A percentile compares a stretch with the other conserved stretches of the same genome.
Conservation (phyloP, 352 stramenopile genomes). For the Pythium scleroteichum region DNA sequence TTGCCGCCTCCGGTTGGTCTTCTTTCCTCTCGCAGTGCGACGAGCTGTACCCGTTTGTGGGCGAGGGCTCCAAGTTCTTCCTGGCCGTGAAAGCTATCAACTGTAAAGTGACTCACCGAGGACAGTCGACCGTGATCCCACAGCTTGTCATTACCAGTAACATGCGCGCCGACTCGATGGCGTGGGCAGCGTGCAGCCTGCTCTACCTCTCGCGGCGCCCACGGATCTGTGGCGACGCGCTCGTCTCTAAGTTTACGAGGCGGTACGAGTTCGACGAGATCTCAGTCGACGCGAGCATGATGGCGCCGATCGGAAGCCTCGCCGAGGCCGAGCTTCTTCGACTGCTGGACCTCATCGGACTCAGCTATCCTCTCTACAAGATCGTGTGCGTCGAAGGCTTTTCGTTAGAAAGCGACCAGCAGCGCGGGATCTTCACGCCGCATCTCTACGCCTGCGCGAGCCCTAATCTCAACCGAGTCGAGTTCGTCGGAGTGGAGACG, state of each 20-base stretch:
- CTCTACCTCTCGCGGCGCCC: constrained; percentile 10
- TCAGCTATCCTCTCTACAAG: constrained; percentile 16
- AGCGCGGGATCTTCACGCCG: not conserved
- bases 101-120: not conserved
- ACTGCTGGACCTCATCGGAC: constrained; percentile 11
- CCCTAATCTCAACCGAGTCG: constrained; percentile 12
- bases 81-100: constrained; percentile 6
- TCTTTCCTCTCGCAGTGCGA: constrained; percentile 15
- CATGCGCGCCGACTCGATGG: constrained; percentile 13
- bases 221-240: constrained; percentile 2
- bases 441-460: constrained; percentile 13
- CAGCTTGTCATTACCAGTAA: constrained; percentile 10
- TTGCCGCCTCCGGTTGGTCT: constrained; percentile 9
- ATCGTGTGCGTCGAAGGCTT: constrained; percentile 20
- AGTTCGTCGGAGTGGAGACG: constrained; percentile 13
- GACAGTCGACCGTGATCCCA: not conserved
- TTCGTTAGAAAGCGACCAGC: not conserved
- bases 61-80: constrained; percentile 13
- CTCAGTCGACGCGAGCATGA: not conserved
- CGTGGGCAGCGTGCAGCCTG: constrained; percentile 8
- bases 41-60: constrained; percentile 1
- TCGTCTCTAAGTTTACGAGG: constrained; percentile 16
- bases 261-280: constrained; percentile 13
- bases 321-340: constrained; percentile 15
- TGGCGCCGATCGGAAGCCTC: constrained; percentile 3